Percentiles rank a stretch among this genome's conserved stretches.
phyloP scores from a whole-genome alignment of 163 green algal species.

The Picocystis sp. region DNA sequence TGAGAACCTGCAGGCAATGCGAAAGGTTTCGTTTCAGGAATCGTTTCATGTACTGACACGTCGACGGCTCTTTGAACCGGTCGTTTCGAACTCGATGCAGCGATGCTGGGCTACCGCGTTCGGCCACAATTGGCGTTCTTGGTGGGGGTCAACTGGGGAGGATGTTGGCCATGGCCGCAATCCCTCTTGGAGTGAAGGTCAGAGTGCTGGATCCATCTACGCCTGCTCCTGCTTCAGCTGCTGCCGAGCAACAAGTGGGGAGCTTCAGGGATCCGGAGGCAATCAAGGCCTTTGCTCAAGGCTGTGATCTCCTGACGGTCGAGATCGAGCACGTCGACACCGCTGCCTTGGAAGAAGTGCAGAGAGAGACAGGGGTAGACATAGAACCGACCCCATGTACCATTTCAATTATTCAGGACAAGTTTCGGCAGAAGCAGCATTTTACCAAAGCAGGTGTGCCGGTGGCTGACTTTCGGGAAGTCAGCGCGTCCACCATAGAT shows the following conservation, averaged over 20 bases:
- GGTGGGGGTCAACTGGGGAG: constrained; percentile 89
- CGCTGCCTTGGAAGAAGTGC: constrained; percentile 53
- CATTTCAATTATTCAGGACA: constrained; percentile 61
- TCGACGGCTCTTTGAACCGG: too few species aligned
- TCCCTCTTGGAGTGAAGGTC: constrained; percentile 68
- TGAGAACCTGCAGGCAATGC: too few species aligned
- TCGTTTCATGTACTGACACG: too few species aligned
- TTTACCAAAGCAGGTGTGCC: constrained; percentile 55
- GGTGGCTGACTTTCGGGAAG: constrained; percentile 47
- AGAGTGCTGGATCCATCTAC: constrained; percentile 73
- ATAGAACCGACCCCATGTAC: constrained; percentile 47
- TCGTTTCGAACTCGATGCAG: too few species aligned
- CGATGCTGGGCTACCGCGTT: constrained; percentile 22
- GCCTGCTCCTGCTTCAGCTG: constrained; percentile 52
- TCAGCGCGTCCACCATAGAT: constrained; percentile 30
- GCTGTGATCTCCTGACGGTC: constrained; percentile 79
- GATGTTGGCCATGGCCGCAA: constrained; percentile 85
- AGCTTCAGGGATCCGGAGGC: constrained; percentile 39
- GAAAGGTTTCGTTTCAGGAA: too few species aligned
- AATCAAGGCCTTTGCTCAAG: constrained; percentile 8
- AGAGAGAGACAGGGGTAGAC: constrained; percentile 33
- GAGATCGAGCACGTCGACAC: constrained; percentile 97
- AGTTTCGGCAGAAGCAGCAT: constrained; percentile 87
- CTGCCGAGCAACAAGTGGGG: constrained; percentile 54
- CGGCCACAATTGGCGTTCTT: constrained; percentile 64